Percentiles rank a stretch among this genome's conserved stretches.
Evolutionary conservation across 495 filamentous ascomycete genomes (phyloP).

Genomic region (Venustampulla echinocandica): DNA sequence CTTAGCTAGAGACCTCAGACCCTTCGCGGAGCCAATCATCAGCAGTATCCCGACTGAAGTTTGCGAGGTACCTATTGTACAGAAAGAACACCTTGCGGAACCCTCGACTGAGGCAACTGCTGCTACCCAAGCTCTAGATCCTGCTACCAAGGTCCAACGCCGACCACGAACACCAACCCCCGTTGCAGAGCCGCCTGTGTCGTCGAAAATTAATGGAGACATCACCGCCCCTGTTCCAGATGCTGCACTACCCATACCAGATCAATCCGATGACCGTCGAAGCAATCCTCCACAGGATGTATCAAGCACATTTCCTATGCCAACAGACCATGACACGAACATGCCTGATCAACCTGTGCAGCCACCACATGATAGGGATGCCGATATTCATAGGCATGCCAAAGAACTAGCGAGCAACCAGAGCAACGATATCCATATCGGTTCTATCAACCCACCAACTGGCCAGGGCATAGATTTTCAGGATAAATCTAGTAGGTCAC

Average conservation of each 20-base stretch:
- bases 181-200: not conserved
- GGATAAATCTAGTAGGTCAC: not conserved
- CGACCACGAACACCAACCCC: not conserved
- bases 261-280: no score
- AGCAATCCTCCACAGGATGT: not conserved
- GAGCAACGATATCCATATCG: no score
- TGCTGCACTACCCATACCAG: no score
- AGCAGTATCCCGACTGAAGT: slow-evolving; percentile 22
- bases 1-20: slow-evolving; percentile 1
- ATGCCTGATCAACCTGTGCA: not conserved
- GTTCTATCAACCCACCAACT: not conserved
- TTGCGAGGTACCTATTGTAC: slow-evolving; percentile 24
- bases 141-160: not conserved
- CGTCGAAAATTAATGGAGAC: not conserved
- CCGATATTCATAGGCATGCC: not conserved
- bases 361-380: not conserved
- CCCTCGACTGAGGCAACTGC: not conserved
- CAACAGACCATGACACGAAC: not conserved
- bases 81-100: not conserved
- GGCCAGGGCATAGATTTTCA: not conserved
- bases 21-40: slow-evolving; percentile 5
- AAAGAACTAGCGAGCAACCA: not conserved
- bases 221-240: not conserved
- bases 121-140: not conserved
- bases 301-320: not conserved